Conservation (phyloP, 768 basidiomycete species). For the Leccinum aurantiacum region DNA sequence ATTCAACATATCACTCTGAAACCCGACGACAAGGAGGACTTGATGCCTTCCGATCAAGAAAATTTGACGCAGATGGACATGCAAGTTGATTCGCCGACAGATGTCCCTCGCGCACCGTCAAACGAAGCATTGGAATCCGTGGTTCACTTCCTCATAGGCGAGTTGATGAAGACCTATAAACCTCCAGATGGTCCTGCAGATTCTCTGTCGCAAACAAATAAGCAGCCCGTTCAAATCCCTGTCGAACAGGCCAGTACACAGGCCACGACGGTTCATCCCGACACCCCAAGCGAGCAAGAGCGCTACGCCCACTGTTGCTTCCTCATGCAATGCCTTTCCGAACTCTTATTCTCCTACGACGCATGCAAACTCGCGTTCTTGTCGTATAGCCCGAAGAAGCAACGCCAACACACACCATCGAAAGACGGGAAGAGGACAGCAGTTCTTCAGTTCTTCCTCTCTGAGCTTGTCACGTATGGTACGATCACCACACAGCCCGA, state of each 20-base stretch:
- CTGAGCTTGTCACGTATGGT: constrained; percentile 78
- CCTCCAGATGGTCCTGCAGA: constrained; percentile 36
- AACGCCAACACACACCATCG: constrained; percentile 52
- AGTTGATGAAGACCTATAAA: constrained; percentile 66
- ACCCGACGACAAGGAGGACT: constrained; percentile 31
- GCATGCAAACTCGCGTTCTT: constrained; percentile 87
- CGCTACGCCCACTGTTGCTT: constrained; percentile 66
- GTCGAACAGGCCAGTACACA: constrained; percentile 21
- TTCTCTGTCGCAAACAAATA: constrained; percentile 12
- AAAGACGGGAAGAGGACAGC: constrained; percentile 69
- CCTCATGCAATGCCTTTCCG: constrained; percentile 89
- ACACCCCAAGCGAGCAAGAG: constrained; percentile 22
- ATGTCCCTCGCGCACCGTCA: constrained; percentile 24
- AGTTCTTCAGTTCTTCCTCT: constrained; percentile 78
- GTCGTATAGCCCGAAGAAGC: constrained; percentile 67
- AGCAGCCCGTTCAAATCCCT: constrained; percentile 8
- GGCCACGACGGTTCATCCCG: constrained; percentile 13
- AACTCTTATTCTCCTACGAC: constrained; percentile 91
- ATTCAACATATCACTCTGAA: constrained; percentile 61
- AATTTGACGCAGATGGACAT: constrained; percentile 43
- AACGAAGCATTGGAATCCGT: constrained; percentile 56
- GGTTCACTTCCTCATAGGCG: constrained; percentile 69
- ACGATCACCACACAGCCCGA: constrained; percentile 65
- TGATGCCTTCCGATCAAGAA: constrained; percentile 11
- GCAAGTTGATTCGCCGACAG: constrained; percentile 51